Base-by-base conservation (phyloP, 495 filamentous ascomycete species). In the Penicillium mononematosum region DNA sequence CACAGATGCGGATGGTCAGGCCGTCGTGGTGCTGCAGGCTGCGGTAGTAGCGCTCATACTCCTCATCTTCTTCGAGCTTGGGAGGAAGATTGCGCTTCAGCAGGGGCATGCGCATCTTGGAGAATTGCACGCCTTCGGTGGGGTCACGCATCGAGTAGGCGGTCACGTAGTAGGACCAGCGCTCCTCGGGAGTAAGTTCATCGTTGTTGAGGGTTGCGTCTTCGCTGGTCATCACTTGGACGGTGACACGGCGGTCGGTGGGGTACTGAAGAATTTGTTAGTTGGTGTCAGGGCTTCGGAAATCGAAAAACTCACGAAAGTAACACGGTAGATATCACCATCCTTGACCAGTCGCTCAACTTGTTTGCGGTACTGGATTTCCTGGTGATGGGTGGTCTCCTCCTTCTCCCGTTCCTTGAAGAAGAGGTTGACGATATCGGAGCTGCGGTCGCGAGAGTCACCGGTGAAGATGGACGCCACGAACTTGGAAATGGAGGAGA, bases 81-180 rank as follows among this genome's bases (percentile, higher is more conserved):
- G 79, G 73, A 0, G 86, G 85, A 20, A 92, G 78, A 72, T 88
- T 94, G 57, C 91, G 88, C 60, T 86, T 83, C 11, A 95, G 71
- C 78, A 78, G 90, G 45, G 78, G 86, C 73, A 80, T 85, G 75
- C 67, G 78, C 64, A 95, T 78, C 20, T 81, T 80, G 7, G 78
- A 78, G 41, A 85, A 79, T 7, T 80, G 75, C 7, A 97, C 80
- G 27, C 90, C 90, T 71, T 99, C 95, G 14, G 95, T 99, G 6
- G 88, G 89, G 55, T 95, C 92, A 43, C 91, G 79, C 66, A 89
- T 88, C 46, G 88, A 86, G 72, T 88, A 99, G 10, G 92, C 89
- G 41, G 91, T 90, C 42, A 96, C 88, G 67, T 99, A 99, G 78
- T 93, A 92, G 48, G 89, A 88, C 93, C 93, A 98, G 49, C 79